Base-by-base conservation (phyloP, 805 yeast genomes). In the Candida xyloterini region DNA sequence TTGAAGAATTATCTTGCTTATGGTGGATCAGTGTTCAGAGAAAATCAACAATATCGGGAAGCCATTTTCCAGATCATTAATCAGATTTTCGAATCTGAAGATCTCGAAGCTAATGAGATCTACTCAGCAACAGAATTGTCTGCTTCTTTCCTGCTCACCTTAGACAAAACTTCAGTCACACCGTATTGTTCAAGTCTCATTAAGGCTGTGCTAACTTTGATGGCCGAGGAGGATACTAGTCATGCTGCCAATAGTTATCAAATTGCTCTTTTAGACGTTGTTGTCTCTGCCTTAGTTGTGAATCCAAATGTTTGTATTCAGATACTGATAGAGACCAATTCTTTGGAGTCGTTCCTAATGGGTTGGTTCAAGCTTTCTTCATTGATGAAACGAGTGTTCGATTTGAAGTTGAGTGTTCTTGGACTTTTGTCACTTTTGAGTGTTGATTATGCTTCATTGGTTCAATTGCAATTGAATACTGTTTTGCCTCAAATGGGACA, bases 1-100 rank as follows among this genome's bases (percentile, higher is more conserved):
- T 63, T 93, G 42, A 84, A 83, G 51, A 87, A 87, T 63, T 86
- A 75, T 54, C 64, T 90, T 51, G 76, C 80, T 22, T 76, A 67
- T 51, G 79, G 79, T 16, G 61, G 64, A 5, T 74, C 67, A 2
- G 74, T 71, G 26, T 61, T 81, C 43, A 70, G 67, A 42, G 51
- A 63, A 22, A 71, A 73, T 48, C 73, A 70, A 10, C 66, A 67
- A 23, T 70, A 74, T 43, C 64, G 75, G 8, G 62, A 66, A n/a
- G 71, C 73, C 6, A 57, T 83, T 47, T 67, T 71, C 50, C 71
- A 70, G 33, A 62, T 85, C 18, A 72, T 82, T 49, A 59, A 62
- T 21, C 61, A 65, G 21, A 61, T 77, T 7, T 52, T 69, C 25
- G 60, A 55, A 8, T 27, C 36, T 11, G 51, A 61, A 43, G 52